phyloP scores from a whole-genome alignment of 345 rosid genomes.

The Eucalyptus cladocalyx region DNA sequence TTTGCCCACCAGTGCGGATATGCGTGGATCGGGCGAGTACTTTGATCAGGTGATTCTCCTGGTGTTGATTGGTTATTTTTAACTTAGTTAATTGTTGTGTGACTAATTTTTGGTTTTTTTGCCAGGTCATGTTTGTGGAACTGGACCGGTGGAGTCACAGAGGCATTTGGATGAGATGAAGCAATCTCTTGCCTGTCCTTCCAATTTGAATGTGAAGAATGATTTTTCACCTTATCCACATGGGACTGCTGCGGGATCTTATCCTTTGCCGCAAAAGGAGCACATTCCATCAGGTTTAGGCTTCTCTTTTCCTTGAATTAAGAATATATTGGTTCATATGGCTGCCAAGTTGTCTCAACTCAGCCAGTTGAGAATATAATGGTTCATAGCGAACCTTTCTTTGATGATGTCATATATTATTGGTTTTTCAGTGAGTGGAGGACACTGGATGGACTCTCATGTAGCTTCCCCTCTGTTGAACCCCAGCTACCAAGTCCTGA shows the following conservation, averaged over 20 bases:
- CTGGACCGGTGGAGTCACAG: conserved; percentile 3
- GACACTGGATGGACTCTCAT: background rate
- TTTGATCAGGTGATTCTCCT: conserved; percentile 3
- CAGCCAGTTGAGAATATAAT: background rate
- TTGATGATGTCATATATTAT: background rate
- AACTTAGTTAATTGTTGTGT: background rate
- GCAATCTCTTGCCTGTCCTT: background rate
- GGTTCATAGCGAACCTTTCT: background rate
- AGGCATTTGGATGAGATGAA: conserved; percentile 14
- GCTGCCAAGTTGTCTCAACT: background rate
- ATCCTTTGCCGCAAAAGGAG: background rate
- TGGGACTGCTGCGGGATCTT: background rate
- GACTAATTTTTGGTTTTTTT: background rate
- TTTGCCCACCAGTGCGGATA: conserved; percentile 9
- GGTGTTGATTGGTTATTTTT: background rate
- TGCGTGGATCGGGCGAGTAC: conserved; percentile 5
- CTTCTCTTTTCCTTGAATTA: background rate
- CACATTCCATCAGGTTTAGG: conserved; percentile 1
- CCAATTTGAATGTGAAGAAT: background rate
- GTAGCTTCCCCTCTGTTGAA: background rate
- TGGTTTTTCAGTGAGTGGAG: background rate
- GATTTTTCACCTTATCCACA: background rate
- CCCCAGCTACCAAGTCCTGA: background rate
- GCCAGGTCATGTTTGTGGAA: conserved; percentile 13
- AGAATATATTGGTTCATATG: background rate